Percentiles rank a stretch among this genome's conserved stretches.
Evolutionary conservation across 1,139 yeast species (phyloP).

Genomic region (Yamadazyma blattariae): DNA sequence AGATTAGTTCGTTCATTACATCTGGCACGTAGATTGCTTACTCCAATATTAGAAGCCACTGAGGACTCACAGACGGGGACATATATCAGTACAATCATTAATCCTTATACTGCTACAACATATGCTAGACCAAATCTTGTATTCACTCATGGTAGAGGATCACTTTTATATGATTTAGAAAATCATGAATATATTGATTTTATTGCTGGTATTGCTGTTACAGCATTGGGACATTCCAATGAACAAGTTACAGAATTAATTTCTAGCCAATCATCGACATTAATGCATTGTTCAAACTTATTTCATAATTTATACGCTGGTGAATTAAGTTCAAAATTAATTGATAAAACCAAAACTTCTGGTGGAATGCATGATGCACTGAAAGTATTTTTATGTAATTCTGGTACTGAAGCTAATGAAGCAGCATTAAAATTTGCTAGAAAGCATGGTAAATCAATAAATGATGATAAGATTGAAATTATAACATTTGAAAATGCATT

Average conservation of each 20-base stretch:
- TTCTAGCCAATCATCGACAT: slow-evolving; percentile 64
- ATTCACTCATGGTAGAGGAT: slow-evolving; percentile 70
- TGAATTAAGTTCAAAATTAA: slow-evolving; percentile 67
- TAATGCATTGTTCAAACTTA: slow-evolving; percentile 83
- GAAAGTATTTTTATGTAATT: slow-evolving; percentile 83
- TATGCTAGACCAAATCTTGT: slow-evolving; percentile 78
- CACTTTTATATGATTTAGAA: slow-evolving; percentile 73
- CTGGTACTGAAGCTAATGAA: slow-evolving; percentile 97
- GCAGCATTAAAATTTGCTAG: slow-evolving; percentile 96
- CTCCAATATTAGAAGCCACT: slow-evolving; percentile 5
- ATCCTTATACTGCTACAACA: slow-evolving; percentile 73
- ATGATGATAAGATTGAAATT: slow-evolving; percentile 63
- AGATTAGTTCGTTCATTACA: not conserved
- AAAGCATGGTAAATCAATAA: slow-evolving; percentile 64
- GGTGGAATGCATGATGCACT: slow-evolving; percentile 84
- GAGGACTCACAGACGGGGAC: slow-evolving; percentile 28
- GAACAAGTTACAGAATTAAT: slow-evolving; percentile 69
- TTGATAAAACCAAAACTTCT: slow-evolving; percentile 60
- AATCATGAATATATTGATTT: slow-evolving; percentile 81
- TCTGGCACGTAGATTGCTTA: not conserved
- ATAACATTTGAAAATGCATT: slow-evolving; percentile 86
- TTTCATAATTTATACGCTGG: slow-evolving; percentile 85
- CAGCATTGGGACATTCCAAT: slow-evolving; percentile 87
- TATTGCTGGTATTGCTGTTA: slow-evolving; percentile 95
- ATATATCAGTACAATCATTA: slow-evolving; percentile 33